Base-by-base conservation (phyloP, 768 basidiomycete species). In the Brasilioporus rufonigricans region DNA sequence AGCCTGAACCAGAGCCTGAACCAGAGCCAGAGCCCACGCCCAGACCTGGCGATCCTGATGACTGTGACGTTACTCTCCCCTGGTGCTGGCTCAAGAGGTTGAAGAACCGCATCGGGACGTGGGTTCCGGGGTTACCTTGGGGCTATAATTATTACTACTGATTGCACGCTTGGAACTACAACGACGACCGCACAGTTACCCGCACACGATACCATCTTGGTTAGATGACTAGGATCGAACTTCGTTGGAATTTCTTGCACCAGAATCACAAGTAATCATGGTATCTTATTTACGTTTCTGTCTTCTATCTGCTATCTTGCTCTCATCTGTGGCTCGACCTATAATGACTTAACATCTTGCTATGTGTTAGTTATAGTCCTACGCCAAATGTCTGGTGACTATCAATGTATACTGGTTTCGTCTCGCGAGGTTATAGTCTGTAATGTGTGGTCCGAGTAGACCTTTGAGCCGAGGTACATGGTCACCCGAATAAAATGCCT, bases 41-140 rank as follows among this genome's bases (percentile, higher is more conserved):
- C n/a, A n/a, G n/a, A n/a, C 76, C 75, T 4, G 71, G 68, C 40
- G 58, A 71, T 27, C 74, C 73, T 14, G 72, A 68, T 16, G 71
- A 71, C 33, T 70, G 68, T 16, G 50, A 57, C 21, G 18, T 26
- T n/a, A 1, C 27, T 1, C 48, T 61, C 7, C 64, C 68, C 5
- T 66, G 55, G 61, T 69, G 68, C 55, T 69, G 62, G 62, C 36
- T 53, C 44, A 61, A 61, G 47, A 19, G 59, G 62, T 39, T 53
- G 40, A 63, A 65, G 51, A n/a, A 54, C 21, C 57, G 57, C 5
- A 3, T 52, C 2, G 58, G 57, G 14, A 55, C 54, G 50, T 66
- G 63, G 61, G 40, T 58, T 62, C 44, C 63, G 62, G 51, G 57
- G n/a, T 39, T 63, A 8, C 65, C 63, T n/a, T 67, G 65, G 65